phyloP scores from a whole-genome alignment of 305 asterid species.

The Caryopteris hybrid region DNA sequence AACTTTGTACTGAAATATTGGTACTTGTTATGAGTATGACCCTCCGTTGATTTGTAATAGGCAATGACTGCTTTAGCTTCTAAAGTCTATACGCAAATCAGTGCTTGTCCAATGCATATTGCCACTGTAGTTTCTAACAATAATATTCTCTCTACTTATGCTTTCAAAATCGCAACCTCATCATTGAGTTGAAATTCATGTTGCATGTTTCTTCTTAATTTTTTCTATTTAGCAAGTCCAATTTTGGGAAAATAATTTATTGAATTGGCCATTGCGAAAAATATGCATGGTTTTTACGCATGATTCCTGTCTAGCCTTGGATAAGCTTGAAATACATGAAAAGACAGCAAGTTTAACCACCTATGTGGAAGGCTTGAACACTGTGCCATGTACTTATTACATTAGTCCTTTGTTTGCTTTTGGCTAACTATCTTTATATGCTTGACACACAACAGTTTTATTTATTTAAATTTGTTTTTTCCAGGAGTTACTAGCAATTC shows the following conservation, averaged over 20 bases:
- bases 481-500: conserved; percentile 95
- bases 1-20: neutral
- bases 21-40: neutral
- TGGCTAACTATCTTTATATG: neutral
- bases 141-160: neutral
- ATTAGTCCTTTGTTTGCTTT: too few species aligned
- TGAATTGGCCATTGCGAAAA: too few species aligned
- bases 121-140: too few species aligned
- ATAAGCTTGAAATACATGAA: too few species aligned
- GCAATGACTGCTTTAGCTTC: neutral
- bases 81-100: neutral
- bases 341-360: too few species aligned
- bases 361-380: too few species aligned
- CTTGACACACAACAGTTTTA: neutral
- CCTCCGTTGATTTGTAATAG: neutral
- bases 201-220: too few species aligned
- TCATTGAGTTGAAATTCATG: neutral
- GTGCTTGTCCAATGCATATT: neutral
- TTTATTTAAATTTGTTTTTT: conserved; percentile 4
- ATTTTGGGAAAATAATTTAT: too few species aligned
- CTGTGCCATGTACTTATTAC: too few species aligned
- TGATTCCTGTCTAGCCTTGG: too few species aligned
- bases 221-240: too few species aligned
- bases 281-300: too few species aligned
- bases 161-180: neutral